Base-by-base conservation (phyloP, 139 green algal species). In the Chlamydomonas sp. region DNA sequence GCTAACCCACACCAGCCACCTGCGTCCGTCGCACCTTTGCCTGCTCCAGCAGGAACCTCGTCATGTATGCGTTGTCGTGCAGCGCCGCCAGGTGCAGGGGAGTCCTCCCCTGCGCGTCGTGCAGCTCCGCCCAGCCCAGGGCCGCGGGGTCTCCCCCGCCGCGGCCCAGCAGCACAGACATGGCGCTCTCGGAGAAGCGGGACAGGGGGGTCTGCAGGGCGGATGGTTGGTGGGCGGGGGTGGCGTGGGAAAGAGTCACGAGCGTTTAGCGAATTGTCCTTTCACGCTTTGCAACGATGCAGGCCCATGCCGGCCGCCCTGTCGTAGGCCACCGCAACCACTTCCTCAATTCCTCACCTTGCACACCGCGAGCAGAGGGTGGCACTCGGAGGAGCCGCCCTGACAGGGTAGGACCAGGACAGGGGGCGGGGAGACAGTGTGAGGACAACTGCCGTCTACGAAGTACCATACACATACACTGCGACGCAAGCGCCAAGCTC, bases 81-180 rank as follows among this genome's bases (percentile, higher is more conserved):
- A 91, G 74, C 8, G 80, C 80, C 12, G 89, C 89, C 18, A 90
- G n/a, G 75, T 89, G 87, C 20, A 92, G 85, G 4, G 89, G 85
- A 2, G 79, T 85, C n/a, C 79, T 74, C 3, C 83, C 89, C 20
- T 18, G 3, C 9, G 12, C 66, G 72, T 85, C 87, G 18, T 20
- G 60, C 15, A n/a, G 74, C n/a, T 49, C n/a, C 17, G 7, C 9
- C 87, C 87, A 90, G 79, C 84, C 49, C 60, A 90, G 80, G 64
- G 72, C 61, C 12, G 10, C 15, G 71, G 71, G 1, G n/a, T n/a
- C 71, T 6, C 83, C 80, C 72, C 58, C 78, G 16, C 61, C 78
- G 16, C 74, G 80, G n/a, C 3, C 63, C 31, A 4, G 4, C 74
- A 90, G 80, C 31, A 86, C 5, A 0, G 10, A 63, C 59, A 91